Evolutionary conservation across 805 yeast species (phyloP).

Genomic region (Dipodascus albidus): DNA sequence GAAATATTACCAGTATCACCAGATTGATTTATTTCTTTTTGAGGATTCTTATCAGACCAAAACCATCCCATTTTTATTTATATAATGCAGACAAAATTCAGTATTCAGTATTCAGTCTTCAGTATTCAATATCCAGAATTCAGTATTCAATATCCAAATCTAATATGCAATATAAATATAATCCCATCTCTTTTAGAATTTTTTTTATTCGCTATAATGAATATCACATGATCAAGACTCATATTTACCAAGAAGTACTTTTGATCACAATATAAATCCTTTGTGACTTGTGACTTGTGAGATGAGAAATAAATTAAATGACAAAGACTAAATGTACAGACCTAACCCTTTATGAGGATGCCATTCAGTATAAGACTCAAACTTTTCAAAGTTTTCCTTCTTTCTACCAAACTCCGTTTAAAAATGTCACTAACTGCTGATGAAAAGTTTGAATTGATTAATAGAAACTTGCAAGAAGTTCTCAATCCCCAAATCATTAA

Average conservation of each 20-base stretch:
- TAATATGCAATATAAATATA: no score
- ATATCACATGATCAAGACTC: neutral
- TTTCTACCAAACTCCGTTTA: neutral
- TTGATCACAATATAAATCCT: no score
- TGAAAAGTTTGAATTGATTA: constrained; percentile 49
- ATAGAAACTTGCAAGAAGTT: constrained; percentile 83
- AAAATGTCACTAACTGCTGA: constrained; percentile 11
- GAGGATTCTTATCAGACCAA: constrained; percentile 47
- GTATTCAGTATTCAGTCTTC: no score
- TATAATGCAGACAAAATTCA: no score
- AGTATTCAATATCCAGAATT: no score
- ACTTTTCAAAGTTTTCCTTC: neutral
- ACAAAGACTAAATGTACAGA: no score
- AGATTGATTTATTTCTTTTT: constrained; percentile 17
- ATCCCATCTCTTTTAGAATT: neutral
- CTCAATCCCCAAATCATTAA: constrained; percentile 80
- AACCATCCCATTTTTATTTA: constrained; percentile 69
- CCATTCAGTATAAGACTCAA: neutral
- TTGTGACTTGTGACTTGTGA: neutral
- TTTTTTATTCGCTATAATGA: neutral
- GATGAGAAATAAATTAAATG: no score
- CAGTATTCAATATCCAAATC: no score
- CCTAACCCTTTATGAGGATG: neutral
- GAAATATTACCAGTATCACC: constrained; percentile 27
- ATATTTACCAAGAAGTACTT: no score